These are phyloP conservation scores for Fusarium protoensiforme DNA, from an alignment of 2,329 filamentous ascomycete genomes.

Conservation along the genomic window DNA sequence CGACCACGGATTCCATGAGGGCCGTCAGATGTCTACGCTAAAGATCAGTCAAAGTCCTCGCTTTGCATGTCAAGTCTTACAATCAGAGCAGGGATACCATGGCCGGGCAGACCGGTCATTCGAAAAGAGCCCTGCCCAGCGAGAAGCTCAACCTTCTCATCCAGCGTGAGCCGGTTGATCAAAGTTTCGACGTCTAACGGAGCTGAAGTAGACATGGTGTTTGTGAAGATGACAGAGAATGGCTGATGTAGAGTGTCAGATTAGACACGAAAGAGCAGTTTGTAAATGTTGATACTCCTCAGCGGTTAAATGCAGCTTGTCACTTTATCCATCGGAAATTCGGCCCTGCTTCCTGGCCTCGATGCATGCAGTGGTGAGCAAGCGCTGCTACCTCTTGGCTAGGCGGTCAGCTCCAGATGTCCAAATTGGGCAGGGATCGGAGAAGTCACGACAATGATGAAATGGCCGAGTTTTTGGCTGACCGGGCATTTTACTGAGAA, in stretches of 20 bases:
- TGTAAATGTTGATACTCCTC: neutral
- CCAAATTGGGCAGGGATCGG: neutral
- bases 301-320: neutral
- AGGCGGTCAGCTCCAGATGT: neutral
- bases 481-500: neutral
- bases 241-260: neutral
- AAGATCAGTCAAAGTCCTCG: neutral
- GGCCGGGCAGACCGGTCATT: conserved; percentile 20
- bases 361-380: neutral
- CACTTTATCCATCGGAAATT: conserved; percentile 31
- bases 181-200: conserved; percentile 25
- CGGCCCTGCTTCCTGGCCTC: conserved; percentile 15
- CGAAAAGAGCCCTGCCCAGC: conserved; percentile 36
- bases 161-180: conserved; percentile 27
- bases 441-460: neutral
- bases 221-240: neutral
- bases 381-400: neutral
- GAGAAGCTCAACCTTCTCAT: conserved; percentile 35
- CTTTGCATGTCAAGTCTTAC: neutral
- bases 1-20: conserved; percentile 38
- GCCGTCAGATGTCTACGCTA: conserved; percentile 30
- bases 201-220: conserved; percentile 3
- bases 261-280: neutral
- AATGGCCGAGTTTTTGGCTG: neutral
- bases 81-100: conserved; percentile 31